These are phyloP conservation scores for Ustilago esculenta DNA, from an alignment of 1,284 basidiomycete genomes.

Conservation along the genomic window DNA sequence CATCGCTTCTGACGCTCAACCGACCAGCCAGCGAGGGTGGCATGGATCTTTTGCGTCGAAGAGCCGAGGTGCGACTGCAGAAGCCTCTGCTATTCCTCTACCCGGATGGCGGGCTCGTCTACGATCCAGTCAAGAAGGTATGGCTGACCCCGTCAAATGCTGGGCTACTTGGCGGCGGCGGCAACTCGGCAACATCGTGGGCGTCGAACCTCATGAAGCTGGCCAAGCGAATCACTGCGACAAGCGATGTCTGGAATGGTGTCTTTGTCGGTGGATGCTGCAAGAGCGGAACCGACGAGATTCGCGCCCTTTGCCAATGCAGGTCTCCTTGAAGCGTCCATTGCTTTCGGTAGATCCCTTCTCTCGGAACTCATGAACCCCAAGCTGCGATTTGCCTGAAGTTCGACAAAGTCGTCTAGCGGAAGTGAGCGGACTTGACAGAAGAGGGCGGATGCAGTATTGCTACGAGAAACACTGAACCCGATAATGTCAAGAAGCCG, in stretches of 20 bases:
- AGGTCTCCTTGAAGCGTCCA: slow-evolving; percentile 7
- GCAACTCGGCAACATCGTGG: slow-evolving; percentile 40
- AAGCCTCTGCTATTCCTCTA: slow-evolving; percentile 59
- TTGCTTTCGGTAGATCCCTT: neutral
- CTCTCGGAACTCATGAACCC: too few species aligned
- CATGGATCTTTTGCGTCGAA: slow-evolving; percentile 13
- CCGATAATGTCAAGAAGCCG: too few species aligned
- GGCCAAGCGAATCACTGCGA: slow-evolving; percentile 25
- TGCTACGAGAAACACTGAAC: too few species aligned
- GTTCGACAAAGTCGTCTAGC: too few species aligned
- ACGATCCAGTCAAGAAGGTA: slow-evolving; percentile 49
- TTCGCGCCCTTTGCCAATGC: slow-evolving; percentile 38
- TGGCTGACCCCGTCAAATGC: slow-evolving; percentile 41
- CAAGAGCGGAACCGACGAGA: slow-evolving; percentile 54
- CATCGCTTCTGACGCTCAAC: slow-evolving; percentile 30
- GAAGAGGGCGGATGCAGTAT: too few species aligned
- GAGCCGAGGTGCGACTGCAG: slow-evolving; percentile 8
- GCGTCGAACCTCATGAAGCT: slow-evolving; percentile 42
- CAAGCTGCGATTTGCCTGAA: too few species aligned
- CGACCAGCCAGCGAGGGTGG: slow-evolving; percentile 13
- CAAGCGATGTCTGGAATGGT: slow-evolving; percentile 37
- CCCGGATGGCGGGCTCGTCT: slow-evolving; percentile 60
- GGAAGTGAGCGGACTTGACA: too few species aligned
- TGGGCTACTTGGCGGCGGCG: slow-evolving; percentile 11
- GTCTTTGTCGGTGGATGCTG: slow-evolving; percentile 58